Evolutionary conservation across 768 basidiomycete species (phyloP).

Genomic region (Phylloporus rhodoxanthus): DNA sequence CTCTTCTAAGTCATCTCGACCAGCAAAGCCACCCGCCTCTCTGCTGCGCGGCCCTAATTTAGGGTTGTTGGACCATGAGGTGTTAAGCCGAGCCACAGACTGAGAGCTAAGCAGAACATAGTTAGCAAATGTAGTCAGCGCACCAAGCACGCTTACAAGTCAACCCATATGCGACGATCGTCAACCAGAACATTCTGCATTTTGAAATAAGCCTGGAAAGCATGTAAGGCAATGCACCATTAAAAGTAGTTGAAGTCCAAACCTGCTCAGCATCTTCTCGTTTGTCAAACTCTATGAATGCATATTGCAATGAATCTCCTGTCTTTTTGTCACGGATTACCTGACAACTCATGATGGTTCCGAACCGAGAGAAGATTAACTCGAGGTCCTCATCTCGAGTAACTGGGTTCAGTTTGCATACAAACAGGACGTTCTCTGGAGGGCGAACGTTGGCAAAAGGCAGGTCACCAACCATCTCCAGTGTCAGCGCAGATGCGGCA

Average conservation of each 20-base stretch:
- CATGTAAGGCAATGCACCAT: constrained; percentile 4
- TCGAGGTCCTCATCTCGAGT: constrained; percentile 95
- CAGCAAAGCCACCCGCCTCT: constrained; percentile 50
- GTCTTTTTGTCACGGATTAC: constrained; percentile 95
- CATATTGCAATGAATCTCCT: constrained; percentile 95
- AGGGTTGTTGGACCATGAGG: constrained; percentile 74
- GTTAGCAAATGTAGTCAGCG: constrained; percentile 14
- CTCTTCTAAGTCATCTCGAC: constrained; percentile 68
- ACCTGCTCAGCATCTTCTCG: constrained; percentile 92
- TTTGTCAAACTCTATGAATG: constrained; percentile 97
- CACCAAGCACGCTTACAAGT: constrained; percentile 63
- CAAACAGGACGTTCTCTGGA: constrained; percentile 96
- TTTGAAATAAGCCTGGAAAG: constrained; percentile 86
- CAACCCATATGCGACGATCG: constrained; percentile 97
- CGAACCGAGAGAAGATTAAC: constrained; percentile 94
- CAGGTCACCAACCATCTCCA: constrained; percentile 99
- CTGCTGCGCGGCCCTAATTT: constrained; percentile 41
- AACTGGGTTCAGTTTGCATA: constrained; percentile 96
- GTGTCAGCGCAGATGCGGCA: constrained; percentile 85
- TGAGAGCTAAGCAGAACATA: constrained; percentile 56
- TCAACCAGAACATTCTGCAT: constrained; percentile 99
- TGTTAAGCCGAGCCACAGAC: constrained; percentile 87
- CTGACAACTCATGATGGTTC: constrained; percentile 94
- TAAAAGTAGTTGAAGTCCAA: constrained; percentile 15
- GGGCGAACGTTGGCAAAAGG: constrained; percentile 98